Evolutionary conservation across 208 protist genomes (phyloP).

Genomic region (Endotrypanum monterogeii): DNA sequence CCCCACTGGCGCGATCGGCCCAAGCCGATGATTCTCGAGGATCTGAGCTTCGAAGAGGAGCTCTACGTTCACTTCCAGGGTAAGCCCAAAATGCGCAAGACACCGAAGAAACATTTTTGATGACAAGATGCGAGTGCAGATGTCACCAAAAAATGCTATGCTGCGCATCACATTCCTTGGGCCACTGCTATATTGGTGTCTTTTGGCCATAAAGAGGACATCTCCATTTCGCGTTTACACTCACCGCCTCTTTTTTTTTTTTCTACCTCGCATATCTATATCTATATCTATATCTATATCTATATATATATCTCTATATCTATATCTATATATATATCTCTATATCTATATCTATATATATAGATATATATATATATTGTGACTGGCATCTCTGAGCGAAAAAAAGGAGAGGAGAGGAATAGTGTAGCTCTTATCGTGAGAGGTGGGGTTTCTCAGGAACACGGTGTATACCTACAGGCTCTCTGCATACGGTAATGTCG

Average conservation of each 20-base stretch:
- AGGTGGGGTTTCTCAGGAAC: too few species aligned
- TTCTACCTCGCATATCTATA: too few species aligned
- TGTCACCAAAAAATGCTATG: neutral
- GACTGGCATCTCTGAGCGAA: too few species aligned
- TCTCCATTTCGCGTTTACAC: neutral
- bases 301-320: too few species aligned
- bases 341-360: too few species aligned
- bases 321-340: too few species aligned
- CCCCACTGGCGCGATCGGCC: conserved; percentile 85
- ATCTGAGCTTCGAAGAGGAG: conserved; percentile 91
- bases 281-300: too few species aligned
- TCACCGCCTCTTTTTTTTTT: neutral
- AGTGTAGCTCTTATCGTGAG: too few species aligned
- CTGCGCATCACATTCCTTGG: neutral
- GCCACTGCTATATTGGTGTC: too few species aligned
- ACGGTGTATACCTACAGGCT: too few species aligned
- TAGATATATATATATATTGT: too few species aligned
- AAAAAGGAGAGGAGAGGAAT: too few species aligned
- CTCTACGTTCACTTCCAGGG: conserved; percentile 86
- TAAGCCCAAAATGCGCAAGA: conserved; percentile 90
- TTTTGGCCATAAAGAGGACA: neutral
- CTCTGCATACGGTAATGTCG: neutral
- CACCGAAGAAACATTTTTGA: conserved; percentile 88
- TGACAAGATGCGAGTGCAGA: neutral
- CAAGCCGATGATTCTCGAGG: conserved; percentile 82